Conservation (phyloP, 2,329 filamentous ascomycete species). For the Trichoderma breve region DNA sequence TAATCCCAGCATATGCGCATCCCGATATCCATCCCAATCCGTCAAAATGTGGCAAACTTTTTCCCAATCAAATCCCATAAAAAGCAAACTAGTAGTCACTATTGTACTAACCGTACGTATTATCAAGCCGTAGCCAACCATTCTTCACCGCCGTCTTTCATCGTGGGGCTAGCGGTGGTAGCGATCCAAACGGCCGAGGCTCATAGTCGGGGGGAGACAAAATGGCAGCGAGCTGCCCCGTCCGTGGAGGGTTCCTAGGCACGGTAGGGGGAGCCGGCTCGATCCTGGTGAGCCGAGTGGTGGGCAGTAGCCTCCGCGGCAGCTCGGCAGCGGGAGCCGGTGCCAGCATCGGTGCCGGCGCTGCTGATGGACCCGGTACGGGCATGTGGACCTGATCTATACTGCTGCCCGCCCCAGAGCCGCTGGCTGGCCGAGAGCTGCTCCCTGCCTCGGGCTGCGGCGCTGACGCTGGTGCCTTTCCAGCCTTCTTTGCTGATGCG, state of each 20-base stretch:
- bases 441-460: neutral
- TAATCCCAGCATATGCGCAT: neutral
- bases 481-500: neutral
- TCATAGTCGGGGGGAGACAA: constrained; percentile 18
- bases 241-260: constrained; percentile 29
- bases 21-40: neutral
- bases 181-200: neutral
- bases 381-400: neutral
- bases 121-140: neutral
- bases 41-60: neutral
- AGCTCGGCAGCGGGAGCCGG: neutral
- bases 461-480: neutral
- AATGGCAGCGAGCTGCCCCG: constrained; percentile 38
- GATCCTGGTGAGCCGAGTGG: neutral
- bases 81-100: neutral
- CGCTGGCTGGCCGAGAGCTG: neutral
- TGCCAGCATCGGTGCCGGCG: neutral
- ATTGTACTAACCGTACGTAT: neutral
- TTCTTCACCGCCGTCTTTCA: neutral
- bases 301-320: neutral
- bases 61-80: neutral
- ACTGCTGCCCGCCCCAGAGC: neutral
- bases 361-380: neutral
- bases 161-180: neutral
- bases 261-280: neutral